These are phyloP conservation scores for Epichloe typhina DNA, from an alignment of 2,329 filamentous ascomycete species.

Conservation along the genomic window DNA sequence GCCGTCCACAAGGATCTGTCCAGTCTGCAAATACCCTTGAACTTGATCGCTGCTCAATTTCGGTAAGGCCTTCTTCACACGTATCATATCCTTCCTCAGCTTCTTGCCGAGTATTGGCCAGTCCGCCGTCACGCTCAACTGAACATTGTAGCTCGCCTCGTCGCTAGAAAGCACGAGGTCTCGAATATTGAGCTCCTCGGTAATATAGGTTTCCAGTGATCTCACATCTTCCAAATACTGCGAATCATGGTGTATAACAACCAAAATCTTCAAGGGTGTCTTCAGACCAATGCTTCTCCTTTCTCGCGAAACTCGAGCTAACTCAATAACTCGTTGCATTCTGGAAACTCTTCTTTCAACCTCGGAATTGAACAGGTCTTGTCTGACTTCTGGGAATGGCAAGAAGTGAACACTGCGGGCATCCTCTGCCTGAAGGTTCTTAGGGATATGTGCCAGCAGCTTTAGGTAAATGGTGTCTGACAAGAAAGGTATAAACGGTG, in stretches of 20 bases:
- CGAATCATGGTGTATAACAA: slow-evolving; percentile 75
- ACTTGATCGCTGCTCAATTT: slow-evolving; percentile 67
- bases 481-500: slow-evolving; percentile 91
- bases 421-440: slow-evolving; percentile 56
- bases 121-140: slow-evolving; percentile 81
- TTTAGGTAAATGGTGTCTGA: slow-evolving; percentile 88
- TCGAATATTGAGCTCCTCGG: slow-evolving; percentile 81
- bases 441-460: slow-evolving; percentile 69
- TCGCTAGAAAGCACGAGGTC: slow-evolving; percentile 75
- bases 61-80: slow-evolving; percentile 83
- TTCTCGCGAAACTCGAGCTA: slow-evolving; percentile 76
- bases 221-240: slow-evolving; percentile 78
- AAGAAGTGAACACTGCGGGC: slow-evolving; percentile 85
- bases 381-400: slow-evolving; percentile 72
- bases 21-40: slow-evolving; percentile 59
- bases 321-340: slow-evolving; percentile 94
- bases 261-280: slow-evolving; percentile 76
- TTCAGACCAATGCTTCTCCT: slow-evolving; percentile 75
- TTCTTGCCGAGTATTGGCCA: slow-evolving; percentile 95
- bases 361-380: slow-evolving; percentile 74
- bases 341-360: slow-evolving; percentile 77
- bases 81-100: slow-evolving; percentile 84
- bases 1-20: slow-evolving; percentile 70
- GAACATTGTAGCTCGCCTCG: slow-evolving; percentile 81
- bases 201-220: slow-evolving; percentile 77